Evolutionary conservation across 768 basidiomycete species (phyloP).

Genomic region (Kockovaella imperatae): DNA sequence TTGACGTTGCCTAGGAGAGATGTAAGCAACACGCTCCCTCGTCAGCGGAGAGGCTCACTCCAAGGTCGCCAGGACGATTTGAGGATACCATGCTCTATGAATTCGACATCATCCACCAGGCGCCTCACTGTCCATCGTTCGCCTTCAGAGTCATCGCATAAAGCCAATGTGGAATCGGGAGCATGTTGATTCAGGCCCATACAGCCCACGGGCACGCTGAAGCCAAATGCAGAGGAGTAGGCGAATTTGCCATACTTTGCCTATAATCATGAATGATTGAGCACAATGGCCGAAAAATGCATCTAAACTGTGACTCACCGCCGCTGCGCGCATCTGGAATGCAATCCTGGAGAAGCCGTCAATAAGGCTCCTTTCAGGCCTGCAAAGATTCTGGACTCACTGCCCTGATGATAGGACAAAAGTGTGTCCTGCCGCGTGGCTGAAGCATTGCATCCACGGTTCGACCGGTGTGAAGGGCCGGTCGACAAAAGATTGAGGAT

Average conservation of each 20-base stretch:
- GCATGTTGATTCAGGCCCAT: conserved; percentile 61
- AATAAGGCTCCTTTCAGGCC: background rate
- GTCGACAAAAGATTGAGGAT: conserved; percentile 50
- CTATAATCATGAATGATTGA: conserved; percentile 63
- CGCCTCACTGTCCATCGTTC: conserved; percentile 63
- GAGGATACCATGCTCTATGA: conserved; percentile 43
- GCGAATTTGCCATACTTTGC: conserved; percentile 71
- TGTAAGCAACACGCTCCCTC: background rate
- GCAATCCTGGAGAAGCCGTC: conserved; percentile 2
- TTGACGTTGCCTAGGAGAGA: conserved; percentile 49
- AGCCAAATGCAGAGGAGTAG: conserved; percentile 66
- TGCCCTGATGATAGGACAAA: conserved; percentile 67
- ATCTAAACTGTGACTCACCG: conserved; percentile 5
- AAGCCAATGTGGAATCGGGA: conserved; percentile 59
- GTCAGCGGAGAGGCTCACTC: conserved; percentile 34
- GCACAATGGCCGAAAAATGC: conserved; percentile 59
- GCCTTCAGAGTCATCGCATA: conserved; percentile 59
- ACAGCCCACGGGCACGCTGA: conserved; percentile 60
- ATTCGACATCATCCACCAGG: conserved; percentile 53
- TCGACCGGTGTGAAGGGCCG: conserved; percentile 9
- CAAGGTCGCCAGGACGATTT: conserved; percentile 65
- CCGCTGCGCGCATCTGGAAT: conserved; percentile 9
- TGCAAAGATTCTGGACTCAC: conserved; percentile 41
- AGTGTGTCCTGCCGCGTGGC: conserved; percentile 49
- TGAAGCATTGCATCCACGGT: conserved; percentile 27